Evolutionary conservation across 176 grass and related monocot species (phyloP), one percentile per base, ranked within the genome.

Genomic region (Ensete glaucum): DNA sequence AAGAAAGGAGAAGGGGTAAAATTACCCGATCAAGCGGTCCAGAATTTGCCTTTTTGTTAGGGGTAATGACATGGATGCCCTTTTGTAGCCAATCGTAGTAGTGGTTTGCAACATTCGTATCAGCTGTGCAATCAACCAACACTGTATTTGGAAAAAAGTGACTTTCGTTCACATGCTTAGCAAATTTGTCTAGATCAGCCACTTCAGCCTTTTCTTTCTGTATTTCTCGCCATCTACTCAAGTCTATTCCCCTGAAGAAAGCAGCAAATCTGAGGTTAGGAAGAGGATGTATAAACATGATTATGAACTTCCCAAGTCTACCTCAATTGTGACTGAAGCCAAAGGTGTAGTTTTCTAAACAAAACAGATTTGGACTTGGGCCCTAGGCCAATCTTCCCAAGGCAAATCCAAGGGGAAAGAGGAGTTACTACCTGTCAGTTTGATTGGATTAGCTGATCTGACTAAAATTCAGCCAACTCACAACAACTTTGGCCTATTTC

Each of bases 11-110:
- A 20, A 53, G 11, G 55, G 14, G 6, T 2, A 26, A 54, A 79
- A 53, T 74, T 89, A 93, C 94, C 85, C 64, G 77, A 75, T 97
- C 90, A 90, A 97, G 94, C 75, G 94, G 94, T 2, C 94, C 94
- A 10, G 94, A 93, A 81, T 97, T 97, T 63, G 90, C 94, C 78
- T 97, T 97, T 85, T 97, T 97, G 83, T 97, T 97, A 3, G 93
- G 94, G 5, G 94, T 97, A 26, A 97, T 85, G 66, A 97, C 94
- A 85, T 97, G 87, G 73, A 97, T 93, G 54, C 94, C 94, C 82
- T 91, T 90, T 66, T 72, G 83, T 79, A 97, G 79, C 94, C 94
- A 97, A 73, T 93, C 88, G 55, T 93, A 90, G 65, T 97, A 97
- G 67, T 83, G 80, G 76, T 87, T 93, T 79, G 94, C 90, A 58